Base-by-base conservation (phyloP, 768 basidiomycete species). In the Strobilomyces echinocephalus region DNA sequence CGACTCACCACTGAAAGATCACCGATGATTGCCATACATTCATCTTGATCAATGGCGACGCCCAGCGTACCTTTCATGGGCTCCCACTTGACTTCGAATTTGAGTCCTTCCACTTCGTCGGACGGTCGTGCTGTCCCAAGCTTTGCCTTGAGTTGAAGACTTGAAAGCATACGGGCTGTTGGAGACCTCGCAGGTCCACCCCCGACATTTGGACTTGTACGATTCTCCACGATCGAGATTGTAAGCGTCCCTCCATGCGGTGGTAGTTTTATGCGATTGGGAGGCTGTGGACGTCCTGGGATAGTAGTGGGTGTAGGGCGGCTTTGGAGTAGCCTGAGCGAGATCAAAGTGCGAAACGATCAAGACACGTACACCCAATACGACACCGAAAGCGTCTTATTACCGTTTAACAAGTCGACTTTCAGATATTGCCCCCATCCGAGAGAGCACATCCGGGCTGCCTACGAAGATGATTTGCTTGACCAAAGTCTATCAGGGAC, bases 361-460 rank as follows among this genome's bases (percentile, higher is more conserved):
- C 20, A 4, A 67, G 71, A 53, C 1, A 55, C 82, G 60, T 64
- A 93, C 92, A 88, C 74, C 95, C 95, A 97, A 65, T 97, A 97
- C n/a, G 82, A 82, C 24, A 85, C 78, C 7, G 75, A 79, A 58
- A 97, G 72, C 1, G 76, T 77, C 67, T 87, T 87, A 40, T 87
- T 77, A 60, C 85, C 79, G 30, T 79, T 75, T 20, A 78, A 79
- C 75, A 94, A 83, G 39, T 84, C 79, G 14, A 94, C 80, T 5
- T 76, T 76, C 31, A 97, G 67, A 62, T 81, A 85, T 12, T 91
- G 82, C 1, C 79, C 83, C 91, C 91, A 94, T n/a, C 91, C 91
- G 4, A 92, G 74, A n/a, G 81, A 81, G 45, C 87, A 78, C 79
- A 93, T 82, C 26, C 90, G 78, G 64, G 84, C 73, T 2, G 87